These are phyloP conservation scores for Ogataea hybrid DNA, from an alignment of 1,139 yeast genomes.

Conservation along the genomic window DNA sequence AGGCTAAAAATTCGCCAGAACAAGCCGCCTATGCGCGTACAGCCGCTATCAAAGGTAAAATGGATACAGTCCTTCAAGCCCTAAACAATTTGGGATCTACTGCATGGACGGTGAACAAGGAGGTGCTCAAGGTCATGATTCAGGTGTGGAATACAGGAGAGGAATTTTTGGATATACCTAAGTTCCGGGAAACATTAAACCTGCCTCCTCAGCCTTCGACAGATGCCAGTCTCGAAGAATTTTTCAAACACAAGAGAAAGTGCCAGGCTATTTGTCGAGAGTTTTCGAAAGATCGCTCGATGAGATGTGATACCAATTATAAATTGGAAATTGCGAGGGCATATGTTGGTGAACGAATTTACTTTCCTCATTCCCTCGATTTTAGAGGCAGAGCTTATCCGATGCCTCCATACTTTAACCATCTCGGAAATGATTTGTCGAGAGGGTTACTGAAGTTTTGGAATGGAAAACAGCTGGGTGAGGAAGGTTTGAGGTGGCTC, in stretches of 20 bases:
- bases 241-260: constrained; percentile 64
- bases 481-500: constrained; percentile 77
- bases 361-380: constrained; percentile 91
- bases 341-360: constrained; percentile 82
- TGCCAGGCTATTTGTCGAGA: constrained; percentile 58
- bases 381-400: constrained; percentile 98
- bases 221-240: constrained; percentile 68
- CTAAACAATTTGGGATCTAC: constrained; percentile 85
- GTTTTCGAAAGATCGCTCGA: constrained; percentile 70
- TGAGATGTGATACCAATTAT: constrained; percentile 91
- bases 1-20: constrained; percentile 86
- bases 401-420: constrained; percentile 64
- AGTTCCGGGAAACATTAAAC: constrained; percentile 48
- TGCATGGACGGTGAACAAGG: constrained; percentile 87
- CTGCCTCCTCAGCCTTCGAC: constrained; percentile 66
- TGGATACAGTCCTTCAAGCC: constrained; percentile 72
- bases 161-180: constrained; percentile 79
- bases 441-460: constrained; percentile 84
- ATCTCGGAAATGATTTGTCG: constrained; percentile 88
- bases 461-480: constrained; percentile 82
- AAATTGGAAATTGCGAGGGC: constrained; percentile 95
- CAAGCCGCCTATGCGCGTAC: constrained; percentile 85
- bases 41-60: constrained; percentile 67
- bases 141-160: constrained; percentile 87
- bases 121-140: constrained; percentile 65